Evolutionary conservation across 192 early-diverging fungal genomes (phyloP).

Genomic region (Umbelopsis sp.): DNA sequence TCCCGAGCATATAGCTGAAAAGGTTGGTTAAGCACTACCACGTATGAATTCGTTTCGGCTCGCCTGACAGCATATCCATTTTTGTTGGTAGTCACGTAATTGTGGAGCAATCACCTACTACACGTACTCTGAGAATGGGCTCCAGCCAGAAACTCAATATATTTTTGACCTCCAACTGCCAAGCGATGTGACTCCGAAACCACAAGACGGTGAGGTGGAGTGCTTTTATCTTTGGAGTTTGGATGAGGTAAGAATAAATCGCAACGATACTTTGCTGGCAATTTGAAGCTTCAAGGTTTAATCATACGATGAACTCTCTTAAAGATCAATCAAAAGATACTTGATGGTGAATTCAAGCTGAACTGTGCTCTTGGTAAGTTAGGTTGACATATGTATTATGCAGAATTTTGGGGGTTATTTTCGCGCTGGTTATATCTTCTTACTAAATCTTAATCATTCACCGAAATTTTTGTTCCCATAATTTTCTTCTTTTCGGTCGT

Average conservation of each 20-base stretch:
- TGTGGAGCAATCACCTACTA: conserved; percentile 77
- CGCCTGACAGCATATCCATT: background rate
- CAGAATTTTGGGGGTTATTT: too few relatives aligned
- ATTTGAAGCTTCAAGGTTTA: background rate
- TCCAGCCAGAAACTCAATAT: conserved; percentile 85
- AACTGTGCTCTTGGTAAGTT: conserved; percentile 70
- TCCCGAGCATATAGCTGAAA: conserved; percentile 50
- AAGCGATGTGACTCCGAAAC: conserved; percentile 56
- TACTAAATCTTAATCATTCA: background rate
- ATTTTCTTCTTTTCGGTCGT: background rate
- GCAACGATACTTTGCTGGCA: too few relatives aligned
- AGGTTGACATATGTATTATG: too few relatives aligned
- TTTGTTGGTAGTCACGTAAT: conserved; percentile 20
- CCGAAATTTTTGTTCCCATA: background rate
- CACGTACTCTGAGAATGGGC: conserved; percentile 56
- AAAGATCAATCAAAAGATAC: conserved; percentile 39
- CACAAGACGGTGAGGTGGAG: conserved; percentile 87
- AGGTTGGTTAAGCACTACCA: background rate
- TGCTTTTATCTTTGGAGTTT: conserved; percentile 72
- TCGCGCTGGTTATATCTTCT: background rate
- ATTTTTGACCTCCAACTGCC: conserved; percentile 85
- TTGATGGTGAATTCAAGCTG: conserved; percentile 73
- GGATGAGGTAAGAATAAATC: conserved; percentile 65
- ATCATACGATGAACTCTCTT: background rate
- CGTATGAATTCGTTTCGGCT: background rate